phyloP scores from a whole-genome alignment of 345 rosid genomes.

The Hibiscus trionum region DNA sequence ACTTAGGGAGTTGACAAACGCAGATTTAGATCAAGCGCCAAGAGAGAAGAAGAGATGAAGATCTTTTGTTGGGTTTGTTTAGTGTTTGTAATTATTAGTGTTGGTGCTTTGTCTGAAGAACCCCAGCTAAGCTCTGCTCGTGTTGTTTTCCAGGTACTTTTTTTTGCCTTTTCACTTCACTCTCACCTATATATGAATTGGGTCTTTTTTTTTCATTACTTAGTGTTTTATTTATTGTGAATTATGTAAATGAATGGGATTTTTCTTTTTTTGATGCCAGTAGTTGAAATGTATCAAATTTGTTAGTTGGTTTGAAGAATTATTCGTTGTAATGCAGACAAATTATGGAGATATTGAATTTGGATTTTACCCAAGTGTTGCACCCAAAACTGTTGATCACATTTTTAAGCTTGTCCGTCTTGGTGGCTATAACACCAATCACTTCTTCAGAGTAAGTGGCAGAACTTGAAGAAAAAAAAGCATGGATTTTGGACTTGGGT shows the following conservation, averaged over 20 bases:
- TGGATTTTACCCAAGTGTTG: slow-evolving; percentile 78
- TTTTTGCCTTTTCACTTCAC: background rate
- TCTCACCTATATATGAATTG: background rate
- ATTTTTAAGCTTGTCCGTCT: slow-evolving; percentile 86
- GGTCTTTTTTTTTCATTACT: background rate
- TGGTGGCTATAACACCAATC: slow-evolving; percentile 85
- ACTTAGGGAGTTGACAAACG: background rate
- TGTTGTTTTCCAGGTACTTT: slow-evolving; percentile 79
- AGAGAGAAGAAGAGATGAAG: slow-evolving; percentile 11
- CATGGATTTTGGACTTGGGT: background rate
- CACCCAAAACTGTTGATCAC: slow-evolving; percentile 89
- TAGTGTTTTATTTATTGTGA: background rate
- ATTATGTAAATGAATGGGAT: background rate
- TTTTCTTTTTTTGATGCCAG: background rate
- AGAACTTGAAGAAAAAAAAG: background rate
- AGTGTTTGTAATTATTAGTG: slow-evolving; percentile 19
- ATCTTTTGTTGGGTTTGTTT: slow-evolving; percentile 21
- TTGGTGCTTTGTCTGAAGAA: slow-evolving; percentile 33
- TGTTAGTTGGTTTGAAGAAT: background rate
- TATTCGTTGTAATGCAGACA: slow-evolving; percentile 38
- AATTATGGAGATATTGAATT: slow-evolving; percentile 85
- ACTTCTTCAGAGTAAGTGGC: slow-evolving; percentile 73
- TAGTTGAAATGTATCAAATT: background rate
- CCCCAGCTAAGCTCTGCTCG: slow-evolving; percentile 84
- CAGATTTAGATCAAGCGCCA: background rate